Percentiles rank a stretch among this genome's conserved stretches.
Evolutionary conservation across 2,329 filamentous ascomycete genomes (phyloP).

Genomic region (Curvularia eragrostidis): DNA sequence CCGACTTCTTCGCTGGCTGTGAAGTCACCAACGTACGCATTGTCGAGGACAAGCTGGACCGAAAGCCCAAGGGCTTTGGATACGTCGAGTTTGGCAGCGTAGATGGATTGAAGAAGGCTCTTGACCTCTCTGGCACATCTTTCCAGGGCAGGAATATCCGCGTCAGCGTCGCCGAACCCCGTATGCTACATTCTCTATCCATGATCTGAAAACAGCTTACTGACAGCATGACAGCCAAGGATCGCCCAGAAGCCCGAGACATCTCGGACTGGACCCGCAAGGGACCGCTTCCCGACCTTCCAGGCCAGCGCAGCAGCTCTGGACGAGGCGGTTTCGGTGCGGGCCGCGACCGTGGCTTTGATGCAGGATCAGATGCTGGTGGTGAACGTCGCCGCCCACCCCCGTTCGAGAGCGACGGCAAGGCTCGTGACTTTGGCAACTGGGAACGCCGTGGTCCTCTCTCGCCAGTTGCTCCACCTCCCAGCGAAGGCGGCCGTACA

Average conservation of each 20-base stretch:
- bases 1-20: conserved; percentile 84
- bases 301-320: conserved; percentile 62
- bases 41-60: conserved; percentile 93
- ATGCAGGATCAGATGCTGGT: conserved; percentile 58
- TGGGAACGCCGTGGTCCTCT: conserved; percentile 97
- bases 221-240: conserved; percentile 71
- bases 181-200: conserved; percentile 64
- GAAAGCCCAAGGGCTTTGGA: conserved; percentile 95
- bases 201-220: conserved; percentile 7
- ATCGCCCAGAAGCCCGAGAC: conserved; percentile 80
- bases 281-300: conserved; percentile 81
- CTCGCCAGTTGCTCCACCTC: conserved; percentile 66
- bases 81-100: conserved; percentile 92
- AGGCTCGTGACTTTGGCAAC: conserved; percentile 79
- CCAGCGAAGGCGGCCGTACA: conserved; percentile 65
- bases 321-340: conserved; percentile 54
- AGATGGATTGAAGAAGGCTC: conserved; percentile 89
- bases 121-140: conserved; percentile 78
- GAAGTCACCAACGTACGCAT: conserved; percentile 90
- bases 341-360: conserved; percentile 57
- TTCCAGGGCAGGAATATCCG: conserved; percentile 91
- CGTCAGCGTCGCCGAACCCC: conserved; percentile 95
- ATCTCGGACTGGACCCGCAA: conserved; percentile 92
- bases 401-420: conserved; percentile 73
- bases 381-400: conserved; percentile 69